Evolutionary conservation across 2,329 filamentous ascomycete genomes (phyloP).

Genomic region (Zasmidium angulare): DNA sequence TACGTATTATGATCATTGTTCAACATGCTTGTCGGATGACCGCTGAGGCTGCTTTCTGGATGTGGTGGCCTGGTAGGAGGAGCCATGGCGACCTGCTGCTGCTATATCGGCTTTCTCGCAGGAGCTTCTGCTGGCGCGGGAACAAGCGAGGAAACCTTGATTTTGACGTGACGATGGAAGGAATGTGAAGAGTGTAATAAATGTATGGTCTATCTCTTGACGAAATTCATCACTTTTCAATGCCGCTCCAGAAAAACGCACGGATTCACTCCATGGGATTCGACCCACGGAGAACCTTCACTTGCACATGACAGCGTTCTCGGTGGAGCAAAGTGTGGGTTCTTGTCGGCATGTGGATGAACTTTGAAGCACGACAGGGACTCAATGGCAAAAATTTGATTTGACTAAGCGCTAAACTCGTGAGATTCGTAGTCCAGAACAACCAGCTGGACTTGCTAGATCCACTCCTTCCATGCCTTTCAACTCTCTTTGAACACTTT

Average conservation of each 20-base stretch:
- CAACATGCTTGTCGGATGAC: conserved; percentile 9
- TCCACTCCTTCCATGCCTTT: neutral
- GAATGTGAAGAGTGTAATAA: neutral
- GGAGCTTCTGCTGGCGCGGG: too few species aligned
- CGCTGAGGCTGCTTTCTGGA: neutral
- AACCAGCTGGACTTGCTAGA: neutral
- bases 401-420: neutral
- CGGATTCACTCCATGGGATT: neutral
- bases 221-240: neutral
- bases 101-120: too few species aligned
- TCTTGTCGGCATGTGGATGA: neutral
- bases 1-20: conserved; percentile 12
- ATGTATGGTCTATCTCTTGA: neutral
- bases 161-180: neutral
- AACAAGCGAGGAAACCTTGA: too few species aligned
- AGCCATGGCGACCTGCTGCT: too few species aligned
- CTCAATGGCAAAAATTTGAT: neutral
- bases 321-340: neutral
- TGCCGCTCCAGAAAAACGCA: neutral
- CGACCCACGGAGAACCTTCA: neutral
- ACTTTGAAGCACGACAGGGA: neutral
- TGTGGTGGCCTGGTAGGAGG: too few species aligned
- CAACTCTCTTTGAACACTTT: neutral
- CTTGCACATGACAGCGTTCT: neutral
- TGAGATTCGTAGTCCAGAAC: neutral